Conservation (phyloP, 257 asterid species). For the Nicotiana tabacum region DNA sequence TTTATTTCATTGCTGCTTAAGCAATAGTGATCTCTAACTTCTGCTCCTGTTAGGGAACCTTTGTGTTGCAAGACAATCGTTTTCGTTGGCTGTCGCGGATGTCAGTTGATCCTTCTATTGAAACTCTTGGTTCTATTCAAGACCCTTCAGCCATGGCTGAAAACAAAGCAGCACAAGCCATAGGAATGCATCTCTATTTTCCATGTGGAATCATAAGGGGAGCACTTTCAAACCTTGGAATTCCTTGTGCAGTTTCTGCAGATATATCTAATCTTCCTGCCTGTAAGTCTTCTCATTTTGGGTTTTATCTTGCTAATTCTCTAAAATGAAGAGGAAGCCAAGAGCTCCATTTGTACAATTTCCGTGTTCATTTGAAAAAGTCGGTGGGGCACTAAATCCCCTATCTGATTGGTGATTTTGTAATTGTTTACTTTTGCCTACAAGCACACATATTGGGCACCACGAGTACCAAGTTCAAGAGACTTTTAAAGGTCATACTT, state of each 20-base stretch:
- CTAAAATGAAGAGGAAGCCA: neutral
- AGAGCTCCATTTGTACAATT: neutral
- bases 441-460: neutral
- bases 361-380: neutral
- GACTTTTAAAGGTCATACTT: neutral
- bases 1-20: neutral
- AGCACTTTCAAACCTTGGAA: conserved; percentile 96
- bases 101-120: conserved; percentile 74
- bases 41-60: conserved; percentile 62
- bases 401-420: neutral
- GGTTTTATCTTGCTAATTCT: neutral
- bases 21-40: conserved; percentile 1
- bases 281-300: conserved; percentile 47
- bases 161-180: conserved; percentile 73
- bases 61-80: conserved; percentile 88
- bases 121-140: conserved; percentile 68
- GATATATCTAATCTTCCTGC: conserved; percentile 93
- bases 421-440: neutral
- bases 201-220: conserved; percentile 98
- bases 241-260: conserved; percentile 99
- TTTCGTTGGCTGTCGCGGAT: conserved; percentile 87
- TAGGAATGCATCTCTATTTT: conserved; percentile 94
- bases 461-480: neutral
- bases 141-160: conserved; percentile 94
- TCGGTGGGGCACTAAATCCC: neutral